Conservation (phyloP, 139 green algal species). For the Microglena sp. region DNA sequence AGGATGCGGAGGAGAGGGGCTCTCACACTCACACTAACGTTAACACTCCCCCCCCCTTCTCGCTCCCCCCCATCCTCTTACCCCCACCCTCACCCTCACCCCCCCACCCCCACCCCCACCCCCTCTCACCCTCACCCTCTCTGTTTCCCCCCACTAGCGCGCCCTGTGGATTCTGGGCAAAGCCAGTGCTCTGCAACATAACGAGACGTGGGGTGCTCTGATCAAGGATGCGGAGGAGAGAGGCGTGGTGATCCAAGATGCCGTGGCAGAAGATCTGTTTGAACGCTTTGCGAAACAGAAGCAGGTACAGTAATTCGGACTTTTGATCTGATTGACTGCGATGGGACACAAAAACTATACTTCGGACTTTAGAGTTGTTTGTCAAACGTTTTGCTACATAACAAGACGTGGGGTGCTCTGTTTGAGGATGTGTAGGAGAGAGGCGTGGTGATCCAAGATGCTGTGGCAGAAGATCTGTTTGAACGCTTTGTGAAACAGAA, state of each 20-base stretch:
- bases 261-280: background rate
- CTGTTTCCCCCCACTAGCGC: no score
- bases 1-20: constrained; percentile 28
- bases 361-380: background rate
- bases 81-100: no score
- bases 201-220: constrained; percentile 50
- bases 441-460: background rate
- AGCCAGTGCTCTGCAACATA: constrained; percentile 33
- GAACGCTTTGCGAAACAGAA: background rate
- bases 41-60: no score
- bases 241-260: constrained; percentile 11
- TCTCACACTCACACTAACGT: no score
- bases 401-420: background rate
- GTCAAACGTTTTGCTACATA: no score
- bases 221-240: constrained; percentile 33
- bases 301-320: background rate
- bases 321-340: background rate
- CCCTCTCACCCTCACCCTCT: no score
- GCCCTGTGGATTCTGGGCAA: constrained; percentile 73
- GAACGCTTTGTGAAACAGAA: background rate
- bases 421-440: background rate
- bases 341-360: background rate
- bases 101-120: no score
- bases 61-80: no score
- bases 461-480: background rate